These are phyloP conservation scores for Neonectria punicea DNA, from an alignment of 2,329 filamentous ascomycete species.

Conservation along the genomic window DNA sequence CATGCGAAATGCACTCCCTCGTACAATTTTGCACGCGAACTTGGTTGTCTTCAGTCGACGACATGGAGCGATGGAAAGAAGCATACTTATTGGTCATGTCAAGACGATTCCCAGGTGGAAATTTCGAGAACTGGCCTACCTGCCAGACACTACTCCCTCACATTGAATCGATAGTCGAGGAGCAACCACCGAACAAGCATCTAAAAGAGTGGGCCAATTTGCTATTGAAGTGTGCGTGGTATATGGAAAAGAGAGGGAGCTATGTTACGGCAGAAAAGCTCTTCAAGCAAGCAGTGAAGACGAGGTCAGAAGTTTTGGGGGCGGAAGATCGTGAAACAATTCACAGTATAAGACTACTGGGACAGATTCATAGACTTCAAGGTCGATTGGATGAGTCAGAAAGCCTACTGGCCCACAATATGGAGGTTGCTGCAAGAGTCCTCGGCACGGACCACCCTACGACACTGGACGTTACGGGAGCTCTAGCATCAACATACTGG, in stretches of 20 bases:
- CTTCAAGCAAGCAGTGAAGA: not conserved
- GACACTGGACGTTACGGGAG: not conserved
- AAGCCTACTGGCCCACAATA: not conserved
- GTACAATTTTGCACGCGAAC: constrained; percentile 37
- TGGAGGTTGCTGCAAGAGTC: not conserved
- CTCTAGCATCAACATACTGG: not conserved
- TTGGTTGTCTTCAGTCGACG: constrained; percentile 32
- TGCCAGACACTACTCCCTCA: constrained; percentile 21
- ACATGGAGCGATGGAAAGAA: constrained; percentile 11
- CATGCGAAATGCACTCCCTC: constrained; percentile 35
- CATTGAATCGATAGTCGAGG: not conserved
- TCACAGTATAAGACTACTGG: not conserved
- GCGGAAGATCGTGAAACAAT: not conserved
- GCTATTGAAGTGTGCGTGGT: not conserved
- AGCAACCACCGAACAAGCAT: not conserved
- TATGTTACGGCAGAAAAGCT: constrained; percentile 1
- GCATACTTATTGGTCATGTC: constrained; percentile 1
- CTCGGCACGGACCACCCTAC: not conserved
- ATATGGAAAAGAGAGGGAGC: not conserved
- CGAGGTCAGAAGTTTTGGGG: not conserved
- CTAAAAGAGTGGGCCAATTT: not conserved
- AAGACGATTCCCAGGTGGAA: constrained; percentile 1
- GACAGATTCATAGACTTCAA: not conserved
- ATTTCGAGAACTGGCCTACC: constrained; percentile 2
- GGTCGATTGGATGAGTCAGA: not conserved